These are phyloP conservation scores for Candida awuae DNA, from an alignment of 805 yeast species.

Conservation along the genomic window DNA sequence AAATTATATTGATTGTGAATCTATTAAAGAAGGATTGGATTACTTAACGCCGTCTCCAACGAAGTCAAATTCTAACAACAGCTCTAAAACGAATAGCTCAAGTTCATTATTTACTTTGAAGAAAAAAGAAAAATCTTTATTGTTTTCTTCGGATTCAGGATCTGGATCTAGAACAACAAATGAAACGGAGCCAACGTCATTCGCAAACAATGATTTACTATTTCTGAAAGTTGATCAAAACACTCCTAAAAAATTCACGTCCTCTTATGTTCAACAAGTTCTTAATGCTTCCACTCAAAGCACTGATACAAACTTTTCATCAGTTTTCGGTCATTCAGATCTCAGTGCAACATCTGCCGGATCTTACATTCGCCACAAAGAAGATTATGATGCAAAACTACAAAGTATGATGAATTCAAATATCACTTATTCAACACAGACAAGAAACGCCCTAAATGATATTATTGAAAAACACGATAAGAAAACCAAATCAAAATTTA, in stretches of 20 bases:
- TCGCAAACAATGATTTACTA: too few relatives aligned
- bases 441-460: constrained; percentile 30
- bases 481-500: constrained; percentile 35
- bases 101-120: constrained; percentile 6
- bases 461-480: constrained; percentile 37
- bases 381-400: constrained; percentile 13
- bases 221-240: too few relatives aligned
- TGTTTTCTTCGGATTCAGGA: constrained; percentile 12
- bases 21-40: constrained; percentile 24
- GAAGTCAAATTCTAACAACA: not conserved
- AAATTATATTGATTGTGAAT: constrained; percentile 75
- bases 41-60: constrained; percentile 1
- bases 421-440: constrained; percentile 10
- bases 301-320: constrained; percentile 28
- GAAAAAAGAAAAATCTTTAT: constrained; percentile 7
- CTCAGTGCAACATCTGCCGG: constrained; percentile 89
- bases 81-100: constrained; percentile 3
- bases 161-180: constrained; percentile 5
- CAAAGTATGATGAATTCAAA: constrained; percentile 14
- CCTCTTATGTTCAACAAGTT: constrained; percentile 22
- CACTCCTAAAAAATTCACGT: constrained; percentile 11
- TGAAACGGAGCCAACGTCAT: constrained; percentile 25
- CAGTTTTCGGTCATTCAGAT: constrained; percentile 53
- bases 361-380: constrained; percentile 65
- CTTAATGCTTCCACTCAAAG: constrained; percentile 24